Percentiles rank a stretch among this genome's conserved stretches.
Conservation (phyloP, 208 protist genomes). For the Leishmania major region DNA sequence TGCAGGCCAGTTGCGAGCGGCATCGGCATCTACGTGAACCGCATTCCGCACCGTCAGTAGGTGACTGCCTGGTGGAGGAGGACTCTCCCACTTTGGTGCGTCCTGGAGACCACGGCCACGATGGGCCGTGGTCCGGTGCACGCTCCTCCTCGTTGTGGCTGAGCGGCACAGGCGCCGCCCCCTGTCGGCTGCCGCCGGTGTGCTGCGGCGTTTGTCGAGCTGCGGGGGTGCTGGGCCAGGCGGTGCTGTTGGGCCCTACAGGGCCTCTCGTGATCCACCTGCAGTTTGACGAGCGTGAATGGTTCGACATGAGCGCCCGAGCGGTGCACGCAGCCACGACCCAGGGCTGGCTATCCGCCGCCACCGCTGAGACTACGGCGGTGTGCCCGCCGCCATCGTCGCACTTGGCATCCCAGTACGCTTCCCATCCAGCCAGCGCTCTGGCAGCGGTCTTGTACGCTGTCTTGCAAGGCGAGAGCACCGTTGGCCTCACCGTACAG, state of each 20-base stretch:
- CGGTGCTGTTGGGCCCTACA: constrained; percentile 56
- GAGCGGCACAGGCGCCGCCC: not conserved
- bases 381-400: constrained; percentile 19
- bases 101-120: not conserved
- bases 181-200: constrained; percentile 27
- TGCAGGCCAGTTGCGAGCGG: constrained; percentile 1
- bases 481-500: not conserved
- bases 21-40: not conserved
- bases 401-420: constrained; percentile 7
- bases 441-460: constrained; percentile 26
- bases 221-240: constrained; percentile 48
- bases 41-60: not conserved
- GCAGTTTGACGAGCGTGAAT: constrained; percentile 48
- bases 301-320: constrained; percentile 9
- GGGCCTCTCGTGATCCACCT: constrained; percentile 68
- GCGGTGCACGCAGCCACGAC: not conserved
- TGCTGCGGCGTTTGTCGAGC: constrained; percentile 51
- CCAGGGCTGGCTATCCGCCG: not conserved
- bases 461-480: constrained; percentile 15
- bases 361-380: constrained; percentile 12
- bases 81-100: not conserved
- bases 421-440: constrained; percentile 5
- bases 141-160: not conserved
- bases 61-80: not conserved
- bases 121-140: not conserved